Percentiles rank a stretch among this genome's conserved stretches.
Evolutionary conservation across 345 rosid genomes (phyloP).

Genomic region (Eutrema heterophyllum): DNA sequence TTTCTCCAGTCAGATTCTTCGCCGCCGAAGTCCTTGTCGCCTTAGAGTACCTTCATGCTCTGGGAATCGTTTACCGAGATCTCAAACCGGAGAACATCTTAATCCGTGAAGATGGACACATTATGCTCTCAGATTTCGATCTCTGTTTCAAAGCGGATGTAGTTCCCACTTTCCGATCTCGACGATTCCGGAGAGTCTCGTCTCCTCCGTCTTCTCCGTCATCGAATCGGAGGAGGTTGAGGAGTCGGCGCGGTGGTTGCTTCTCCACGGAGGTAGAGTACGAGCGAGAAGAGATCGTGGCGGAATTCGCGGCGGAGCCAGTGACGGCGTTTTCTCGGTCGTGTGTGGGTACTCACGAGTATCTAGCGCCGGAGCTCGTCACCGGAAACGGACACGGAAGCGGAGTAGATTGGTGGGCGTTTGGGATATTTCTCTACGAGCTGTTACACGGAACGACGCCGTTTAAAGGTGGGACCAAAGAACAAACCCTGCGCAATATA

Average conservation of each 20-base stretch:
- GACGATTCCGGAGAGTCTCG: neutral
- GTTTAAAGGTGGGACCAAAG: conserved; percentile 66
- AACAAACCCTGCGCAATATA: conserved; percentile 75
- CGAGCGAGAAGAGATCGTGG: conserved; percentile 34
- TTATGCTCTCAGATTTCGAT: conserved; percentile 88
- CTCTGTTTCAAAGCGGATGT: conserved; percentile 57
- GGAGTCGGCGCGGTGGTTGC: neutral
- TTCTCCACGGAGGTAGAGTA: conserved; percentile 13
- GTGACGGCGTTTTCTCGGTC: conserved; percentile 54
- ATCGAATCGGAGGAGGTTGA: neutral
- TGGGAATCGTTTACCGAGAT: conserved; percentile 78
- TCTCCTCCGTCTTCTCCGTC: conserved; percentile 13
- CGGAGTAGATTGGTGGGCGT: conserved; percentile 98
- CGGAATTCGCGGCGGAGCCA: conserved; percentile 70
- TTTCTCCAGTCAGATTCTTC: conserved; percentile 61
- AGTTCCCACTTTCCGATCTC: conserved; percentile 40
- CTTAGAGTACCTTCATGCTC: conserved; percentile 76
- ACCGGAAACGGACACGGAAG: conserved; percentile 78
- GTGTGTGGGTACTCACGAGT: conserved; percentile 93
- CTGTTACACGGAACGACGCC: conserved; percentile 69
- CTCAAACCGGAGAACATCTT: conserved; percentile 91
- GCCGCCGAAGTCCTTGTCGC: conserved; percentile 75
- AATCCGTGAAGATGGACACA: conserved; percentile 73
- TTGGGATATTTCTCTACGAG: conserved; percentile 74
- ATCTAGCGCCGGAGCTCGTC: conserved; percentile 84